Base-by-base conservation (phyloP, 805 yeast genomes). In the Wickerhamiella parazyma region DNA sequence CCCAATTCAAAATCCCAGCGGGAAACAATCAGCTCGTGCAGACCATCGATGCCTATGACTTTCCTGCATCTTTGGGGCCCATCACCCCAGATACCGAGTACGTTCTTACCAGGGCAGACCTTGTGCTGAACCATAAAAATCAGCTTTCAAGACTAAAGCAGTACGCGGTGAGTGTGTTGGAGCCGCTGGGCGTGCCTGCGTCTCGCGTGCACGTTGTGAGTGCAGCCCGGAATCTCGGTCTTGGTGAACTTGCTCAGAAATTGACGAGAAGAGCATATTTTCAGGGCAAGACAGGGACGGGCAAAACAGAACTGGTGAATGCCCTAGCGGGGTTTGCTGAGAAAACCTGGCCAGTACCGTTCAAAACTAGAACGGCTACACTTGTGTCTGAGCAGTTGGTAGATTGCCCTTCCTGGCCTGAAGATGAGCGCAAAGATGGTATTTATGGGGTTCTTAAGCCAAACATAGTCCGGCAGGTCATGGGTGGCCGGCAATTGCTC, bases 251-350 rank as follows among this genome's bases (percentile, higher is more conserved):
- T 2, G 49, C 66, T 7, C 59, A 1, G 52, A 52, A 6, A 53
- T 79, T 6, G 65, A 66, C 0, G 45, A 44, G 9, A 50, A 14
- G 25, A 28, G 17, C 34, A 11, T 57, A 48, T 37, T 50, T 86
- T 55, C 89, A 85, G 38, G 96, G 95, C 18, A 70, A 91, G 58
- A 83, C 94, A 1, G 93, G 93, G 53, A 85, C 89, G 2, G 95
- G 95, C 48, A 84, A 84, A 53, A 78, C 91, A 0, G 71, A 85
- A 0, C 68, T 85, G 51, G 78, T 87, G 0, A 61, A 76, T 52
- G 80, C 86, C 0, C 59, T 82, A 22, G 78, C 77, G 60, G 64
- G 87, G 53, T 38, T 6, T 16, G 4, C 53, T 56, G 29, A 54
- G 51, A 8, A 60, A 62, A 25, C 64, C 6, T 67, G 75, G 31